A percentile compares a stretch with the other conserved stretches of the same genome.
Evolutionary conservation across 164 flowering plant genomes (phyloP).

Genomic region (Piper betle): DNA sequence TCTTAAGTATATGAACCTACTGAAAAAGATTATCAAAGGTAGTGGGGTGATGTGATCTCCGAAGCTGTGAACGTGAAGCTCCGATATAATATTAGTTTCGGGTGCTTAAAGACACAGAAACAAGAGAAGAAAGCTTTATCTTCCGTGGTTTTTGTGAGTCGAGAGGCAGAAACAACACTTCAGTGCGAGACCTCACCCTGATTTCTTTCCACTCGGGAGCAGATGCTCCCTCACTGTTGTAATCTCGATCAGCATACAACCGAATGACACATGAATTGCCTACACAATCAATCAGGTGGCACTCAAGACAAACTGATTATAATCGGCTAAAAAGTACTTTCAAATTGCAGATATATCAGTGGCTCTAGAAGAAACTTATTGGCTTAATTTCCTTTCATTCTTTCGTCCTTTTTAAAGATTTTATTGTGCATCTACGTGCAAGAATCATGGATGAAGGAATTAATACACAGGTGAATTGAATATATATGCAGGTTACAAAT

Average conservation of each 20-base stretch:
- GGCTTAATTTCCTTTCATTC: no score
- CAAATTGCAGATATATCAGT: not conserved
- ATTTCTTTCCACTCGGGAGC: slow-evolving; percentile 73
- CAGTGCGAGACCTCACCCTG: slow-evolving; percentile 63
- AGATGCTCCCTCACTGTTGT: slow-evolving; percentile 58
- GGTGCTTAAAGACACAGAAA: slow-evolving; percentile 62
- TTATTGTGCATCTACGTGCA: no score
- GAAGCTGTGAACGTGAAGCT: no score
- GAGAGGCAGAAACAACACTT: slow-evolving; percentile 57
- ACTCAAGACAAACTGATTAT: no score
- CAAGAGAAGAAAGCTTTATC: slow-evolving; percentile 57
- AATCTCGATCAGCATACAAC: slow-evolving; percentile 65
- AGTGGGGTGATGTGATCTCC: not conserved
- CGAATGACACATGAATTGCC: slow-evolving; percentile 63
- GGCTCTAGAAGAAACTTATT: no score
- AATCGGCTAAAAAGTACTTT: no score
- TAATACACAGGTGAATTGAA: no score
- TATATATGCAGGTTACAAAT: no score
- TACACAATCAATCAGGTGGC: slow-evolving; percentile 14
- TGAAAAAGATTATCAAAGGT: no score
- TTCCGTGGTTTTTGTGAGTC: slow-evolving; percentile 45
- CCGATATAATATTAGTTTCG: slow-evolving; percentile 9
- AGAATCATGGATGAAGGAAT: no score
- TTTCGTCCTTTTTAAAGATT: no score
- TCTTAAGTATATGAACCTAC: not conserved